phyloP scores from a whole-genome alignment of 441 rosid species.

The Aleurites moluccanus region DNA sequence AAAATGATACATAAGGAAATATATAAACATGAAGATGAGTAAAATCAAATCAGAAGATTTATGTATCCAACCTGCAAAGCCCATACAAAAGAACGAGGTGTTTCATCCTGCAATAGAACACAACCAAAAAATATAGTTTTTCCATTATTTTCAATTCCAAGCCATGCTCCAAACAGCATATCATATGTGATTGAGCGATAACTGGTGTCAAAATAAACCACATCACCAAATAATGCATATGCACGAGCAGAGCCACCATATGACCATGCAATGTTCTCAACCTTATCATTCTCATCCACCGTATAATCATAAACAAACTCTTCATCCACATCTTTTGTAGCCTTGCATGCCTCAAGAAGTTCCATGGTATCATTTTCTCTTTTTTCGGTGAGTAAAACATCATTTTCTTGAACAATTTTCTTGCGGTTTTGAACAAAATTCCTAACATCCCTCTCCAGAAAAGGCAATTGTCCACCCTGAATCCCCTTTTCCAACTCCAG shows the following conservation, averaged over 20 bases:
- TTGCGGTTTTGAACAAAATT: conserved; percentile 81
- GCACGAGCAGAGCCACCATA: conserved; percentile 61
- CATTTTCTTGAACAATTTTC: conserved; percentile 79
- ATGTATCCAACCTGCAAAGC: conserved; percentile 77
- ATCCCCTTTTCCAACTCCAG: conserved; percentile 82
- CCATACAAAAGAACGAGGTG: conserved; percentile 63
- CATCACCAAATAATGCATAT: conserved; percentile 66
- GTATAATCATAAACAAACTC: conserved; percentile 64
- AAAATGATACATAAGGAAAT: conserved; percentile 20
- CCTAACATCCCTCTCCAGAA: conserved; percentile 87
- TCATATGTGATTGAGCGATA: conserved; percentile 81
- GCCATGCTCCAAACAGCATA: conserved; percentile 72
- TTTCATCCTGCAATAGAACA: conserved; percentile 80
- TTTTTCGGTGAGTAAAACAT: conserved; percentile 68
- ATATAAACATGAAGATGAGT: conserved; percentile 26
- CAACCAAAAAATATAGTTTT: conserved; percentile 67
- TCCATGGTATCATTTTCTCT: conserved; percentile 66
- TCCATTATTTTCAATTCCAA: conserved; percentile 76
- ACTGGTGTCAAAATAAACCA: conserved; percentile 64
- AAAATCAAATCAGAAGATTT: conserved; percentile 6
- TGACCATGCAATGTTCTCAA: conserved; percentile 86
- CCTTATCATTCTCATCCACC: conserved; percentile 58
- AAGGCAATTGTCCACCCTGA: conserved; percentile 79
- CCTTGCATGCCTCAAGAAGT: conserved; percentile 77
- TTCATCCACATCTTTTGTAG: conserved; percentile 51